These are phyloP conservation scores for Fraxinus albicans DNA, from an alignment of 305 asterid species.

Conservation along the genomic window DNA sequence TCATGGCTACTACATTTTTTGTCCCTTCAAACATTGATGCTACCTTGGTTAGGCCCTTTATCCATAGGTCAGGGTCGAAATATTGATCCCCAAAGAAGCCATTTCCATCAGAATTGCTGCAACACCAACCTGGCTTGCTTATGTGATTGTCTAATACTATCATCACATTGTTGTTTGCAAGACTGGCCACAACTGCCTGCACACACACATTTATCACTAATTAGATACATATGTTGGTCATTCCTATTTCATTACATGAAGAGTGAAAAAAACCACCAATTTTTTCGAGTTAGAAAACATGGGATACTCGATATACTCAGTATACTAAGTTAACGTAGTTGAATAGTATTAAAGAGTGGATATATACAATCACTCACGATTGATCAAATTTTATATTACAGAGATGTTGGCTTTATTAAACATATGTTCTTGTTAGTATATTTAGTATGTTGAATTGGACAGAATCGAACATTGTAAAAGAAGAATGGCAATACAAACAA, in stretches of 20 bases:
- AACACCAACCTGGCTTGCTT: constrained; percentile 96
- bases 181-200: constrained; percentile 89
- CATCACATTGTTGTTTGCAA: constrained; percentile 71
- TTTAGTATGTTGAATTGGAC: not conserved
- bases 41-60: constrained; percentile 65
- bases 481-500: not conserved
- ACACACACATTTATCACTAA: not conserved
- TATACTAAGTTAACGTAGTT: not conserved
- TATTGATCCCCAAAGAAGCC: constrained; percentile 88
- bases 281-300: not conserved
- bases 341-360: not conserved
- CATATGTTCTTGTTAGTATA: not conserved
- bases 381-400: not conserved
- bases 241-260: not conserved
- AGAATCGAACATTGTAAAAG: not conserved
- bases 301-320: not conserved
- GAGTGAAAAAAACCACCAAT: not conserved
- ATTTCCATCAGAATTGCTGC: constrained; percentile 74
- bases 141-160: constrained; percentile 78
- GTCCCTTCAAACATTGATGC: constrained; percentile 63
- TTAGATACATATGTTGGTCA: not conserved
- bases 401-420: not conserved
- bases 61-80: constrained; percentile 72
- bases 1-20: constrained; percentile 70
- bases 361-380: not conserved